A percentile compares a stretch with the other conserved stretches of the same genome.
These are phyloP conservation scores for Pseudocercospora cruenta DNA, from an alignment of 2,329 filamentous ascomycete genomes.

Conservation along the genomic window DNA sequence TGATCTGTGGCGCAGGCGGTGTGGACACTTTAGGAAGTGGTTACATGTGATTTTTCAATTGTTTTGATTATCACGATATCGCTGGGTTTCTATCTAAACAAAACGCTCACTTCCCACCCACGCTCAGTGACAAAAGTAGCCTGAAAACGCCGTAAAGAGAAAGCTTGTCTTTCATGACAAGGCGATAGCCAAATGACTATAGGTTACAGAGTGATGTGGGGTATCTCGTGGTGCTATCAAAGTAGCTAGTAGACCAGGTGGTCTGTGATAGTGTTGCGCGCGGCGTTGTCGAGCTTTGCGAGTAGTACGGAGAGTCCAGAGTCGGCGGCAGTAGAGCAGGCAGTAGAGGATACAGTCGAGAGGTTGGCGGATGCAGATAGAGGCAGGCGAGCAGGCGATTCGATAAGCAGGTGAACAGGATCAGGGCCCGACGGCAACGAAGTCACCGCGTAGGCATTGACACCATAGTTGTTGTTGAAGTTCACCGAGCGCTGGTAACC, in stretches of 20 bases:
- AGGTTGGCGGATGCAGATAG: constrained; percentile 8
- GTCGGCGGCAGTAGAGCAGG: constrained; percentile 16
- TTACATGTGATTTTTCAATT: neutral
- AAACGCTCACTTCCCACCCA: neutral
- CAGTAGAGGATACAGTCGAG: constrained; percentile 22
- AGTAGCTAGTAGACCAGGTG: constrained; percentile 9
- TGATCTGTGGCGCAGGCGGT: neutral
- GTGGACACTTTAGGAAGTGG: neutral
- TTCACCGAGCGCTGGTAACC: constrained; percentile 53
- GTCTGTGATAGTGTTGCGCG: constrained; percentile 21
- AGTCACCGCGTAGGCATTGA: constrained; percentile 41
- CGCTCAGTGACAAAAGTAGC: neutral
- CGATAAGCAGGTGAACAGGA: constrained; percentile 32
- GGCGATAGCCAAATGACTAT: neutral
- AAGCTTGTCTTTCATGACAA: neutral
- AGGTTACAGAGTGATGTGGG: constrained; percentile 13
- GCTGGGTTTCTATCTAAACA: neutral
- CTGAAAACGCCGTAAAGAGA: neutral
- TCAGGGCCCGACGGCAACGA: constrained; percentile 32
- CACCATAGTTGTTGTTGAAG: constrained; percentile 43
- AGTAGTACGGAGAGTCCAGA: constrained; percentile 32
- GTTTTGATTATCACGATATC: neutral
- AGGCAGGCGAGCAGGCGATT: constrained; percentile 24
- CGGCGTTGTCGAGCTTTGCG: constrained; percentile 37
- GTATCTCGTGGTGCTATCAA: constrained; percentile 16